Base-by-base conservation (phyloP, 2,329 filamentous ascomycete species). In the Coniochaeta hoffmannii region DNA sequence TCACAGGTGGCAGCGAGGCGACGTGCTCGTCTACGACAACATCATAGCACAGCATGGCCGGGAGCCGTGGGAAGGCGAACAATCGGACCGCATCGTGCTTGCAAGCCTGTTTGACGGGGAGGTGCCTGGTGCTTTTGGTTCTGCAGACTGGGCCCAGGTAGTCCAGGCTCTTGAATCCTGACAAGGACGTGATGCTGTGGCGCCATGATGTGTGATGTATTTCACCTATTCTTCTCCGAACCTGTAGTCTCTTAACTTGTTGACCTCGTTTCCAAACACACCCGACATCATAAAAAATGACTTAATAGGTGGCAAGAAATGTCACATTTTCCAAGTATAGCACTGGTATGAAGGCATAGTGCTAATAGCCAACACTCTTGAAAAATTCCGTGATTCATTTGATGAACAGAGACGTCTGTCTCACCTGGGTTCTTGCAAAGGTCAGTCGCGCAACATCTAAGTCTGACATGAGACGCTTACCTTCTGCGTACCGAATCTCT, bases 11-110 rank as follows among this genome's bases (percentile, higher is more conserved):
- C 63, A 77, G 61, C 63, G 64, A 12, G 74, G 75, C 0, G 76
- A 78, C 64, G 73, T 78, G 4, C 63, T 78, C 11, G 73, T 78
- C 1, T 78, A 69, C 62, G 75, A 78, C 60, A 78, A 78, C 61
- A 62, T 74, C 15, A 71, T 78, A 62, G 69, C 74, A 1, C 76
- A 78, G 64, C 75, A 79, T 66, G 75, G 75, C 2, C 65, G 76
- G 53, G 66, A 78, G 62, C 75, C 75, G 0, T 78, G 75, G 76
- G 63, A 71, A 54, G 75, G 75, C 5, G 69, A 74, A 54, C 75
- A 78, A 60, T 59, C 61, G 1, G 74, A 78, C 63, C 69, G 74
- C 0, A 69, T 78, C 1, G 67, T 78, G 2, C 57, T 77, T 61
- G 76, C 75, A 8, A 78, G 75, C 61, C 58, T 78, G 22, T 78